Evolutionary conservation across 2,329 filamentous ascomycete species (phyloP), one percentile per base, ranked within the genome.

Genomic region (Exophiala dermatitidis): DNA sequence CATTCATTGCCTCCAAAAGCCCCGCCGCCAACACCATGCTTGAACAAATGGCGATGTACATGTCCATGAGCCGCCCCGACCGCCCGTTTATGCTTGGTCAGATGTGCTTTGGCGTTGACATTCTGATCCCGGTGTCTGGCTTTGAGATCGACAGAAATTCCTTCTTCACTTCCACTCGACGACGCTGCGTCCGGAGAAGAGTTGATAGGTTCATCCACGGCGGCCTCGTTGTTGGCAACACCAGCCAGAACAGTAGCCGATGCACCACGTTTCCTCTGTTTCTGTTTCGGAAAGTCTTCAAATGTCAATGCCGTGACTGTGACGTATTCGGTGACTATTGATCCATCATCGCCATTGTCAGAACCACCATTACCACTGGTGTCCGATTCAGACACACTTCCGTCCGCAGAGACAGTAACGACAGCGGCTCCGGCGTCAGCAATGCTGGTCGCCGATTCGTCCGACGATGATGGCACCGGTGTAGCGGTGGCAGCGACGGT

Each of bases 1-100:
- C 10, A n/a, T 41, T 41, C 37, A 41, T 12, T 41, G 19, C 42
- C 4, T 45, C 30, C 5, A 31, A 6, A 30, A 45, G 38, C 19
- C 10, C 28, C 19, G 38, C 38, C 4, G n/a, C 28, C 36, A 10
- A 33, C n/a, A n/a, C 38, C 45, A 33, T 49, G 44, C 12, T 42
- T 52, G 45, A 49, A 40, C 9, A 56, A 30, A 46, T 56, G 53
- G 12, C 53, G 45, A 10, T 52, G 53, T n/a, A 54, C 31, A 8
- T 46, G 40, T 40, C 40, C 34, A 31, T 54, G 44, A 26, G 38
- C 5, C 19, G 19, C 19, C 19, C 19, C 19, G 19, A 19, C 19
- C 19, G 7, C 6, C 26, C 48, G 40, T 36, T 28, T 31, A 26
- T 50, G 48, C 31, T 33, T 34, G 2, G 37, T n/a, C 45, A 36